Percentiles rank a stretch among this genome's conserved stretches.
Evolutionary conservation across 1,284 basidiomycete species (phyloP).

Genomic region (Pseudozyma flocculosa): DNA sequence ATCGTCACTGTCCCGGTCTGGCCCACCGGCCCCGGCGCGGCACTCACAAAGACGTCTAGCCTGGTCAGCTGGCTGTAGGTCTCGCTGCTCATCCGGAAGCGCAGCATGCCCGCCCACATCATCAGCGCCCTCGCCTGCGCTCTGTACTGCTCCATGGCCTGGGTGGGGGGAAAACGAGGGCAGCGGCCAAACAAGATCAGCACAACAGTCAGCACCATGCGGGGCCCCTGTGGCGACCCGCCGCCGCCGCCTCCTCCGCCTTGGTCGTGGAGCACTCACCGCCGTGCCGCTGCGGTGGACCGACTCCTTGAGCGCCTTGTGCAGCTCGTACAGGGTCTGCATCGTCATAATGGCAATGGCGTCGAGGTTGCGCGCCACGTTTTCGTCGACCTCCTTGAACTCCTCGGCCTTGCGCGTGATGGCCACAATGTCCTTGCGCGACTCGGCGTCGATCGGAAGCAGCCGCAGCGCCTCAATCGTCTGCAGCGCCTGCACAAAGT

Average conservation of each 20-base stretch:
- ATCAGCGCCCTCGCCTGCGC: constrained; percentile 53
- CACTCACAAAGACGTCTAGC: constrained; percentile 50
- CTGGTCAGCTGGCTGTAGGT: constrained; percentile 56
- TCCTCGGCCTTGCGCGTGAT: constrained; percentile 86
- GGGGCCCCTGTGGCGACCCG: too few relatives aligned
- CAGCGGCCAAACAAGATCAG: too few relatives aligned
- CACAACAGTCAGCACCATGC: too few relatives aligned
- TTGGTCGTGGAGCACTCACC: constrained; percentile 4
- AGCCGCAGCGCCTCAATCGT: constrained; percentile 85
- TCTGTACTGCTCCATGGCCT: constrained; percentile 48
- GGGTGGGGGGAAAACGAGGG: too few relatives aligned
- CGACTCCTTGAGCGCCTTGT: constrained; percentile 51
- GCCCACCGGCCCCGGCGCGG: too few relatives aligned
- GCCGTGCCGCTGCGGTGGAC: constrained; percentile 34
- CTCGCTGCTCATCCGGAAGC: constrained; percentile 57
- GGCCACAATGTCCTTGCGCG: constrained; percentile 70
- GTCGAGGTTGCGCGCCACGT: constrained; percentile 84
- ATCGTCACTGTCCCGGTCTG: too few relatives aligned
- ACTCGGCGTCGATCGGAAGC: constrained; percentile 74
- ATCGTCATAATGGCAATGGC: constrained; percentile 88
- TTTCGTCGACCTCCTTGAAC: constrained; percentile 81
- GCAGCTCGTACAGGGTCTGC: constrained; percentile 73
- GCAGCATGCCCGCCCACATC: constrained; percentile 57
- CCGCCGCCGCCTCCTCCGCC: too few relatives aligned
- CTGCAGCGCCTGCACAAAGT: constrained; percentile 76